Evolutionary conservation across 345 rosid species (phyloP).

Genomic region (Murraya koenigii): DNA sequence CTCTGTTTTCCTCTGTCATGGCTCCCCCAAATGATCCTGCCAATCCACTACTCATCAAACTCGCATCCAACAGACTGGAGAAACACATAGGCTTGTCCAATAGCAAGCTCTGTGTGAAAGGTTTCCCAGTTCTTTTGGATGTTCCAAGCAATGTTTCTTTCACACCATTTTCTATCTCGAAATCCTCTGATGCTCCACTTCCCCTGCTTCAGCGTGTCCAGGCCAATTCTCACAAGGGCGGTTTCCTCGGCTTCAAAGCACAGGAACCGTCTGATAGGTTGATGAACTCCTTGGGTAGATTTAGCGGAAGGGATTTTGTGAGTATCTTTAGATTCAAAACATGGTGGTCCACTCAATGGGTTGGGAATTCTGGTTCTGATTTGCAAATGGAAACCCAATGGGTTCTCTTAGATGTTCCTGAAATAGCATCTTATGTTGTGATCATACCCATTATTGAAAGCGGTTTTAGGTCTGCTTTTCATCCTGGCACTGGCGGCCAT

Average conservation of each 20-base stretch:
- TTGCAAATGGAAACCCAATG: constrained; percentile 80
- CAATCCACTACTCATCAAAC: constrained; percentile 12
- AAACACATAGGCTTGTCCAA: constrained; percentile 38
- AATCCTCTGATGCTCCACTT: constrained; percentile 51
- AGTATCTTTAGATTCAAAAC: constrained; percentile 78
- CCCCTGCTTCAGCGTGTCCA: constrained; percentile 48
- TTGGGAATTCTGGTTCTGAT: constrained; percentile 73
- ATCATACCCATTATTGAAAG: constrained; percentile 70
- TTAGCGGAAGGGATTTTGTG: constrained; percentile 51
- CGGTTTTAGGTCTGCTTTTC: constrained; percentile 63
- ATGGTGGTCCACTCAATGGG: constrained; percentile 94
- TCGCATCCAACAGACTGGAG: constrained; percentile 13
- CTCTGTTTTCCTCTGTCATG: constrained; percentile 34
- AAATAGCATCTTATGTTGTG: constrained; percentile 48
- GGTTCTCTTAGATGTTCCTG: constrained; percentile 66
- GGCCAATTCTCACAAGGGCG: constrained; percentile 53
- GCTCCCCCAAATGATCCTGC: constrained; percentile 57
- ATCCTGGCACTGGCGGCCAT: constrained; percentile 57
- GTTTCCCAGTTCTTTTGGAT: constrained; percentile 51
- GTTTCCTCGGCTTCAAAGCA: constrained; percentile 62
- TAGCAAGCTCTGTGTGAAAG: constrained; percentile 47
- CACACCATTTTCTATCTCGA: constrained; percentile 38
- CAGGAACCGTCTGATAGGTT: constrained; percentile 37
- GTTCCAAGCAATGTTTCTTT: constrained; percentile 64
- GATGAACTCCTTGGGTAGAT: constrained; percentile 63